phyloP scores from a whole-genome alignment of 176 grass and related monocot species.

The Zoysia pacifica region DNA sequence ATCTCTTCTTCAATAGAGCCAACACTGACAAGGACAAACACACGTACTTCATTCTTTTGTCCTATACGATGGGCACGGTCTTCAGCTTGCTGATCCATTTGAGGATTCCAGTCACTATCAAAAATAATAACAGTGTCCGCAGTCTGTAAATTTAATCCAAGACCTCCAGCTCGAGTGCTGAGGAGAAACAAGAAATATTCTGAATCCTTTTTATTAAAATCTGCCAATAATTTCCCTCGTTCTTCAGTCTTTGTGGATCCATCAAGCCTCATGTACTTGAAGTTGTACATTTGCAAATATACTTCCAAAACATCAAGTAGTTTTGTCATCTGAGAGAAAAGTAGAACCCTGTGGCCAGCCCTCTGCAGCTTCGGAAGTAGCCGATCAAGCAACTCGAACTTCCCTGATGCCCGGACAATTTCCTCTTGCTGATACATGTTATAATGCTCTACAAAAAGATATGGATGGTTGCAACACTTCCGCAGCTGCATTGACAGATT shows the following conservation, averaged over 20 bases:
- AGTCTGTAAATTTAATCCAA: conserved; percentile 95
- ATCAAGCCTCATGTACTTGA: conserved; percentile 96
- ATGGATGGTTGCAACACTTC: conserved; percentile 98
- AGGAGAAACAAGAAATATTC: conserved; percentile 97
- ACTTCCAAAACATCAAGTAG: conserved; percentile 90
- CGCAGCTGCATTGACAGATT: conserved; percentile 99
- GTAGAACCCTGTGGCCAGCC: conserved; percentile 88
- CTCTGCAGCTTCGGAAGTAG: conserved; percentile 92
- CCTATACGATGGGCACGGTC: conserved; percentile 98
- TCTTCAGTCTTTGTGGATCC: conserved; percentile 99
- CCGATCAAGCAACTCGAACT: conserved; percentile 97
- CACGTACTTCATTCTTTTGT: conserved; percentile 97
- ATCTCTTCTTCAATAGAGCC: conserved; percentile 99
- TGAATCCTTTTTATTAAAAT: conserved; percentile 92
- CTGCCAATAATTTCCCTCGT: conserved; percentile 71
- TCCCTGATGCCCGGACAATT: conserved; percentile 98
- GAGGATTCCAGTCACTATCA: conserved; percentile 99
- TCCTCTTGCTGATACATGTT: conserved; percentile 98
- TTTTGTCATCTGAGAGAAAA: conserved; percentile 99
- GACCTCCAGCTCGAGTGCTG: conserved; percentile 94
- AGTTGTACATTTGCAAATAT: conserved; percentile 85
- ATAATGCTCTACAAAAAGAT: conserved; percentile 87
- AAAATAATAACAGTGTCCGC: conserved; percentile 99
- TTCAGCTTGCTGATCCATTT: conserved; percentile 99
- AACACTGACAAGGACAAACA: conserved; percentile 98